Percentiles rank a stretch among this genome's conserved stretches.
phyloP scores from a whole-genome alignment of 1,284 basidiomycete genomes.

The Irpex lacteus region DNA sequence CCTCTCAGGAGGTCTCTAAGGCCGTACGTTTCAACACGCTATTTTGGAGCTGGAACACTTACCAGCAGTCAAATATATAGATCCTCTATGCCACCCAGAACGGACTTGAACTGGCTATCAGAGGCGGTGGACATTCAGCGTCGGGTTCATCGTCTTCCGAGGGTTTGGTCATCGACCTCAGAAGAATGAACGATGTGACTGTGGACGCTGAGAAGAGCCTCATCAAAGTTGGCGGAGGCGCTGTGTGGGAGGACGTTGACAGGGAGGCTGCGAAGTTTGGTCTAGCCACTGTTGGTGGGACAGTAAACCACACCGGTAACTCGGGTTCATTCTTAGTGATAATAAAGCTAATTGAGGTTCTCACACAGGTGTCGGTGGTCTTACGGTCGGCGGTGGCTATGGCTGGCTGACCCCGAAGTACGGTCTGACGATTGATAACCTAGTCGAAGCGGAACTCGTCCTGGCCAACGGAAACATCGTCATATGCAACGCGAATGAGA shows the following conservation, averaged over 20 bases:
- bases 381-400: slow-evolving; percentile 57
- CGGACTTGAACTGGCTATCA: slow-evolving; percentile 42
- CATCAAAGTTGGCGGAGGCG: slow-evolving; percentile 50
- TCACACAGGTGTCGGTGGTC: slow-evolving; percentile 26
- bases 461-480: slow-evolving; percentile 42
- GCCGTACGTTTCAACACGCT: slow-evolving; percentile 2
- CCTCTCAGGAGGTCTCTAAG: slow-evolving; percentile 35
- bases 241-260: slow-evolving; percentile 54
- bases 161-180: slow-evolving; percentile 57
- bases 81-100: slow-evolving; percentile 35
- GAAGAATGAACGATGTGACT: slow-evolving; percentile 38
- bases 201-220: slow-evolving; percentile 43
- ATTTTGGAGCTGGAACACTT: neutral
- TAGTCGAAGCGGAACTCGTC: slow-evolving; percentile 35
- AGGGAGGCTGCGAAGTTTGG: slow-evolving; percentile 42
- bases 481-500: slow-evolving; percentile 34
- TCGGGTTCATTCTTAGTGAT: neutral
- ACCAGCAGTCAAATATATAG: neutral
- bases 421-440: slow-evolving; percentile 55
- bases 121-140: slow-evolving; percentile 52
- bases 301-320: slow-evolving; percentile 42
- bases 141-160: slow-evolving; percentile 48
- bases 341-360: neutral
- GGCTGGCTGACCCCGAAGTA: slow-evolving; percentile 50
- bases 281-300: slow-evolving; percentile 49